Evolutionary conservation across 2,329 filamentous ascomycete species (phyloP).

Genomic region (Chaetomiaceae sp.): DNA sequence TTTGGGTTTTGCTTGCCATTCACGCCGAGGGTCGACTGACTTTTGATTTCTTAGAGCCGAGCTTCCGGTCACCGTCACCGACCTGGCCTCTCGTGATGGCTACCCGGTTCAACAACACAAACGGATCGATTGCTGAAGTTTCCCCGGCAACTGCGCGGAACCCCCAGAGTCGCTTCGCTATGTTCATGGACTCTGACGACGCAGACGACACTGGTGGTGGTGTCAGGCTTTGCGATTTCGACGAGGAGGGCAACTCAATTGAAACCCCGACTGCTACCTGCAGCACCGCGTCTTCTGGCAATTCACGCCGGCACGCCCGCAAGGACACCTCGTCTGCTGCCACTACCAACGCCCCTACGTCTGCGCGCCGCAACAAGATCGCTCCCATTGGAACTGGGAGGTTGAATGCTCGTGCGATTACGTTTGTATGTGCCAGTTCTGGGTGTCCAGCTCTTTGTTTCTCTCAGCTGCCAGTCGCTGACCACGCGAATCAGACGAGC

Average conservation of each 20-base stretch:
- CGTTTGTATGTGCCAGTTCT: not conserved
- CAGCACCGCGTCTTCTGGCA: not conserved
- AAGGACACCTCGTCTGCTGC: not conserved
- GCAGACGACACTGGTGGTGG: slow-evolving; percentile 9
- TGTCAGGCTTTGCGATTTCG: slow-evolving; percentile 15
- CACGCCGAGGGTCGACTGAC: not conserved
- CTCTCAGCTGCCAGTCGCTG: not conserved
- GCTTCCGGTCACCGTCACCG: not conserved
- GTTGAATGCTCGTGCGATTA: not conserved
- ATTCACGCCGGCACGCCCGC: not conserved
- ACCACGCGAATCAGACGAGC: not conserved
- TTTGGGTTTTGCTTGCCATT: not conserved
- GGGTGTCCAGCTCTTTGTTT: not conserved
- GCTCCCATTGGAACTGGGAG: slow-evolving; percentile 13
- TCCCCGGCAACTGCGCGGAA: not conserved
- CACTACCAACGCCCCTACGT: not conserved
- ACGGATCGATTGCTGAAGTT: not conserved
- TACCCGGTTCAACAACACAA: not conserved
- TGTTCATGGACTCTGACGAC: slow-evolving; percentile 8
- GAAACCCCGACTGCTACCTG: not conserved
- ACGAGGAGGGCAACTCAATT: not conserved
- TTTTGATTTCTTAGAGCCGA: not conserved
- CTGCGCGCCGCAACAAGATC: slow-evolving; percentile 3
- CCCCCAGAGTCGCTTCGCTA: not conserved
- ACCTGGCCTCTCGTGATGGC: not conserved